Percentiles rank a stretch among this genome's conserved stretches.
These are phyloP conservation scores for Clitocybe nebularis DNA, from an alignment of 1,284 basidiomycete species.

Conservation along the genomic window DNA sequence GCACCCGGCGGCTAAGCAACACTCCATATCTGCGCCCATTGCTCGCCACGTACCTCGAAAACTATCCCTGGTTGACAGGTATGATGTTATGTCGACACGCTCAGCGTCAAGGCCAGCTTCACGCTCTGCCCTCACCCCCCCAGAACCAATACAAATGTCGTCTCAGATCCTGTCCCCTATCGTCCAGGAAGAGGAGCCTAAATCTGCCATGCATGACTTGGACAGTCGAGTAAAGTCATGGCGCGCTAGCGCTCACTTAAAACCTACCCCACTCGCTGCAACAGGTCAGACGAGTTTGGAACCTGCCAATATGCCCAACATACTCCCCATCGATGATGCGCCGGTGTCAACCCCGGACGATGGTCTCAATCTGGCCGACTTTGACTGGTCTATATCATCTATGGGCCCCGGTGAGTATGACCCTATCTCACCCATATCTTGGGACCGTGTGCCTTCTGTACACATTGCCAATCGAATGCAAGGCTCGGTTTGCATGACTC, in stretches of 20 bases:
- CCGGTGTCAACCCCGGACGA: slow-evolving; percentile 24
- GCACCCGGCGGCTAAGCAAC: slow-evolving; percentile 2
- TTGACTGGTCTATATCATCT: slow-evolving; percentile 67
- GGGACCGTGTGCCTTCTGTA: slow-evolving; percentile 43
- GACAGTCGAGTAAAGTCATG: slow-evolving; percentile 59
- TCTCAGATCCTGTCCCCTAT: slow-evolving; percentile 52
- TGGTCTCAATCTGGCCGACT: slow-evolving; percentile 59
- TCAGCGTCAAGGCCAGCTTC: slow-evolving; percentile 27
- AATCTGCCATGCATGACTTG: slow-evolving; percentile 45
- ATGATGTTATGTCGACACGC: slow-evolving; percentile 40
- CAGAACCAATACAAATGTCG: slow-evolving; percentile 22
- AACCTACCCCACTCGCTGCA: slow-evolving; percentile 44
- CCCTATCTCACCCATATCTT: slow-evolving; percentile 31
- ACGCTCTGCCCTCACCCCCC: slow-evolving; percentile 25
- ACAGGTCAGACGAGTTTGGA: slow-evolving; percentile 52
- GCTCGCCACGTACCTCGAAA: slow-evolving; percentile 56
- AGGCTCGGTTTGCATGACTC: slow-evolving; percentile 59
- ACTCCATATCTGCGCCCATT: slow-evolving; percentile 14
- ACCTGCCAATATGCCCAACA: slow-evolving; percentile 50
- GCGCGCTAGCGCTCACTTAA: slow-evolving; percentile 52
- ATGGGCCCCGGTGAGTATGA: slow-evolving; percentile 50
- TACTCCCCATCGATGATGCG: slow-evolving; percentile 33
- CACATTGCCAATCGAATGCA: slow-evolving; percentile 50
- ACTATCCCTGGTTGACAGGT: slow-evolving; percentile 62
- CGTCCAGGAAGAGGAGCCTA: slow-evolving; percentile 56